phyloP scores from a whole-genome alignment of 2,329 filamentous ascomycete genomes.

The Emericellopsis cladophorae region DNA sequence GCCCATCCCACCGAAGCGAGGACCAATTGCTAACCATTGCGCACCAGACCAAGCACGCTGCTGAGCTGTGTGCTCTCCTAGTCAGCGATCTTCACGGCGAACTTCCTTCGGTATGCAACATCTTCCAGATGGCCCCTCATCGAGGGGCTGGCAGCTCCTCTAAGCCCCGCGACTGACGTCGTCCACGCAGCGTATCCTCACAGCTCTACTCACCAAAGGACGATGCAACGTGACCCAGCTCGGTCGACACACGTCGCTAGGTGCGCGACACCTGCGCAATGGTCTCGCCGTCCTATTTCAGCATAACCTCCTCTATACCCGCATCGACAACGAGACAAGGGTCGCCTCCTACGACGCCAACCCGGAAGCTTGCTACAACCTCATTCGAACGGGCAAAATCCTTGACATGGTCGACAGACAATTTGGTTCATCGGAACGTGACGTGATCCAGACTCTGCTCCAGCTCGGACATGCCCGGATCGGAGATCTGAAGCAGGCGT shows the following conservation, averaged over 20 bases:
- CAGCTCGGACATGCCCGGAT: constrained; percentile 67
- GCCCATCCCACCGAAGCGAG: constrained; percentile 7
- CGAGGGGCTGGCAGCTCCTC: not conserved
- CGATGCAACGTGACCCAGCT: constrained; percentile 61
- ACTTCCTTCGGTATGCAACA: constrained; percentile 62
- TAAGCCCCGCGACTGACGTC: not conserved
- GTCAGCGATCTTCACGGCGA: constrained; percentile 85
- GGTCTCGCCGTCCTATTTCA: constrained; percentile 78
- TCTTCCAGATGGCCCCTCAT: not conserved
- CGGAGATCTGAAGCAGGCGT: constrained; percentile 55
- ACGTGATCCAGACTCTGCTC: constrained; percentile 63
- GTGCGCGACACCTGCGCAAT: constrained; percentile 63
- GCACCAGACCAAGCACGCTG: constrained; percentile 54
- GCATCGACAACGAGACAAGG: constrained; percentile 49
- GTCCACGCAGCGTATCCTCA: constrained; percentile 64
- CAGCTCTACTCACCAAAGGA: constrained; percentile 64
- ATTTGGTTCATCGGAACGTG: constrained; percentile 62
- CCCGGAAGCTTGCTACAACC: constrained; percentile 63
- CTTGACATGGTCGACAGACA: constrained; percentile 61
- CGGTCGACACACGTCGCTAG: constrained; percentile 58
- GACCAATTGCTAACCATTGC: not conserved
- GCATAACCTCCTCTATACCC: constrained; percentile 65
- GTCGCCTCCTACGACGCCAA: constrained; percentile 77
- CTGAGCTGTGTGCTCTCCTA: constrained; percentile 82
- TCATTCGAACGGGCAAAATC: constrained; percentile 73